Conservation (phyloP, 1,139 yeast species). For the Candida dubliniensis region DNA sequence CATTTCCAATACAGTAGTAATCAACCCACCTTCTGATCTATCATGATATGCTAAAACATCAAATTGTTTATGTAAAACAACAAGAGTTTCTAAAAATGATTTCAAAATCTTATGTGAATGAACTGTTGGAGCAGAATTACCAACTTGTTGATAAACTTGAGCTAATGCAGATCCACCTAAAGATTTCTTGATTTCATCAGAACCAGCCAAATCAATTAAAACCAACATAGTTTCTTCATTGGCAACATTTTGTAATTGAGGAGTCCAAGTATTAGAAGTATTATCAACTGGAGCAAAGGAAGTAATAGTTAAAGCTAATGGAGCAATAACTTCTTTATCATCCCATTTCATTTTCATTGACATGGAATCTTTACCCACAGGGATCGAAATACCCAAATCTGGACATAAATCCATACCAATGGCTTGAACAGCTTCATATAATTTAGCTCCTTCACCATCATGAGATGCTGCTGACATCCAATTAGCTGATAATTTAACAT, state of each 20-base stretch:
- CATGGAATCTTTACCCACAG: slow-evolving; percentile 99
- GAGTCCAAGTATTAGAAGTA: slow-evolving; percentile 95
- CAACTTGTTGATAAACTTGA: slow-evolving; percentile 88
- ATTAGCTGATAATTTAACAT: slow-evolving; percentile 89
- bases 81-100: slow-evolving; percentile 66
- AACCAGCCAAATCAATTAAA: slow-evolving; percentile 71
- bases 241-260: slow-evolving; percentile 58
- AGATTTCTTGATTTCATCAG: slow-evolving; percentile 50
- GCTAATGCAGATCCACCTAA: slow-evolving; percentile 95
- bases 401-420: slow-evolving; percentile 95
- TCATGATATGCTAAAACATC: slow-evolving; percentile 91
- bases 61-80: slow-evolving; percentile 65
- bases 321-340: slow-evolving; percentile 89
- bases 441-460: slow-evolving; percentile 91
- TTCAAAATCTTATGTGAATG: slow-evolving; percentile 65
- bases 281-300: slow-evolving; percentile 87
- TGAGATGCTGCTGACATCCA: slow-evolving; percentile 99
- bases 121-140: slow-evolving; percentile 81
- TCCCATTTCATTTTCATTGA: slow-evolving; percentile 99
- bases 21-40: slow-evolving; percentile 94
- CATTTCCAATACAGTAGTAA: slow-evolving; percentile 88
- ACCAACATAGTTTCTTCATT: slow-evolving; percentile 59
- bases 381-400: slow-evolving; percentile 84
- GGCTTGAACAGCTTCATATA: slow-evolving; percentile 97
- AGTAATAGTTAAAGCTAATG: slow-evolving; percentile 87